Percentiles rank a stretch among this genome's conserved stretches.
Evolutionary conservation across 1,284 basidiomycete species (phyloP).

Genomic region (Cryptococcus wingfieldii): DNA sequence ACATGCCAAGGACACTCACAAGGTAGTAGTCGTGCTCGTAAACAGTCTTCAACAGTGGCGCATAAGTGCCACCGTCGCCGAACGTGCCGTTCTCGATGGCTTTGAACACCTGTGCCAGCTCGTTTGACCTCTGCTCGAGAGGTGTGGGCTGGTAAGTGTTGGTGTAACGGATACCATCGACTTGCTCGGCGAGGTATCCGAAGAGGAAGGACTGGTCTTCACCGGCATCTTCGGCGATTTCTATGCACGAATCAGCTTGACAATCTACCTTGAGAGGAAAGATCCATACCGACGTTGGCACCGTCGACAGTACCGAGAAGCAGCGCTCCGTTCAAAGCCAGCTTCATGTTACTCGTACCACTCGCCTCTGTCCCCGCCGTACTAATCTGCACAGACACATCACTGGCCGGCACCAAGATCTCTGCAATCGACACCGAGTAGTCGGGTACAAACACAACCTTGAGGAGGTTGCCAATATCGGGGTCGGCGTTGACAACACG

Average conservation of each 20-base stretch:
- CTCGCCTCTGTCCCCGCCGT: conserved; percentile 81
- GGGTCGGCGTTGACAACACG: conserved; percentile 78
- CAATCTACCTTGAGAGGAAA: background rate
- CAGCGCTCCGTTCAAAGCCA: conserved; percentile 70
- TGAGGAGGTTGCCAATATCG: conserved; percentile 76
- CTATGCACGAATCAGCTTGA: conserved; percentile 9
- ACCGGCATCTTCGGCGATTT: conserved; percentile 85
- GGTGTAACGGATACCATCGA: conserved; percentile 76
- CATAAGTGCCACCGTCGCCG: conserved; percentile 70
- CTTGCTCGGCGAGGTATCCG: conserved; percentile 50
- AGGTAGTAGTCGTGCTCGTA: conserved; percentile 60
- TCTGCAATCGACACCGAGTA: conserved; percentile 80
- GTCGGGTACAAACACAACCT: conserved; percentile 73
- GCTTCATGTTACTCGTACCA: conserved; percentile 76
- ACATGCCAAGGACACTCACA: conserved; percentile 1
- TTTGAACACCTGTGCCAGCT: conserved; percentile 62
- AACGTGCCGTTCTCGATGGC: conserved; percentile 68
- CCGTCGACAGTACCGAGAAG: conserved; percentile 67
- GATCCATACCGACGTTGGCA: conserved; percentile 67
- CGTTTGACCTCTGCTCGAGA: conserved; percentile 73
- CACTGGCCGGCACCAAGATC: conserved; percentile 82
- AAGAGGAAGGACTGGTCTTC: conserved; percentile 54
- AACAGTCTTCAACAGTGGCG: conserved; percentile 57
- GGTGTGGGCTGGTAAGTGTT: conserved; percentile 75
- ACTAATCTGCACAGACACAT: conserved; percentile 88